These are phyloP conservation scores for Coprinellus micaceus DNA, from an alignment of 768 basidiomycete genomes.

Conservation along the genomic window DNA sequence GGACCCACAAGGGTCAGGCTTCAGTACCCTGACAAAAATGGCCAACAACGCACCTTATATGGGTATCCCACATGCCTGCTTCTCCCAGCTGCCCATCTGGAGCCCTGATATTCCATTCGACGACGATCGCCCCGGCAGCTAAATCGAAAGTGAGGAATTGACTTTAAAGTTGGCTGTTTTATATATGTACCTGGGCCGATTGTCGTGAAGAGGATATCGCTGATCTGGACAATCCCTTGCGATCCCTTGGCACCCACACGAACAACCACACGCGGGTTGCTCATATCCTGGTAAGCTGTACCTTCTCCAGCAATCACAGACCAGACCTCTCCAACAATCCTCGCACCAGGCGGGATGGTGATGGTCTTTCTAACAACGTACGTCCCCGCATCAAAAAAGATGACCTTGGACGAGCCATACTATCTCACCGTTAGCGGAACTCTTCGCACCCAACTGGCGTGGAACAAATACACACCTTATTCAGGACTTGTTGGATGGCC, in stretches of 20 bases:
- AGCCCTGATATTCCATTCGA: slow-evolving; percentile 65
- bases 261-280: slow-evolving; percentile 44
- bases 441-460: background rate
- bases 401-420: slow-evolving; percentile 72
- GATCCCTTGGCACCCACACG: slow-evolving; percentile 47
- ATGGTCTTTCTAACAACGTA: slow-evolving; percentile 30
- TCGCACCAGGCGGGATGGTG: slow-evolving; percentile 23
- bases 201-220: slow-evolving; percentile 64
- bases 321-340: slow-evolving; percentile 61
- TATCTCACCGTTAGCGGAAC: slow-evolving; percentile 25
- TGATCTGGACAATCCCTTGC: slow-evolving; percentile 54
- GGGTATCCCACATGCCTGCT: slow-evolving; percentile 58
- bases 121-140: slow-evolving; percentile 59
- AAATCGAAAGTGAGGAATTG: background rate
- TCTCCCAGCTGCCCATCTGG: slow-evolving; percentile 48
- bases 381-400: slow-evolving; percentile 74
- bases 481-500: slow-evolving; percentile 58
- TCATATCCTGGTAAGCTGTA: slow-evolving; percentile 34
- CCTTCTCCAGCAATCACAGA: slow-evolving; percentile 53
- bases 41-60: slow-evolving; percentile 27
- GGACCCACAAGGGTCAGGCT: background rate
- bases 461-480: slow-evolving; percentile 43
- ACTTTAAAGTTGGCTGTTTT: background rate
- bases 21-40: too few species aligned
- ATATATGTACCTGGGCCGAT: slow-evolving; percentile 41